phyloP scores from a whole-genome alignment of 2,329 filamentous ascomycete species.

The Stagonosporopsis vannaccii region DNA sequence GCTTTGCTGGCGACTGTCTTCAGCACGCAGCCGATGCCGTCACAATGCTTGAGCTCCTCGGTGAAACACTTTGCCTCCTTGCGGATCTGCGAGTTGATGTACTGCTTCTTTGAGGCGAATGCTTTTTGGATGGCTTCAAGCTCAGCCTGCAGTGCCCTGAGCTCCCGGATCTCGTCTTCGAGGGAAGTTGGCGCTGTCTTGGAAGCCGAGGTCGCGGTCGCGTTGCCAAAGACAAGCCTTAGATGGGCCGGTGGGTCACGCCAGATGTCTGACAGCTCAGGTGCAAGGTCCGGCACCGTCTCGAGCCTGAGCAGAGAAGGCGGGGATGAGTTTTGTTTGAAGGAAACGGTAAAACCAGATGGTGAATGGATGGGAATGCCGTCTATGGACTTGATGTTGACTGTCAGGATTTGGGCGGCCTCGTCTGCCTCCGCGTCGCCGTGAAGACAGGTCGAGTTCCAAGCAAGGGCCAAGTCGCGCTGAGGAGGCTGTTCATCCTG shows the following conservation, averaged over 20 bases:
- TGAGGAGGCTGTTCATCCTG: slow-evolving; percentile 45
- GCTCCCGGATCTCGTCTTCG: slow-evolving; percentile 52
- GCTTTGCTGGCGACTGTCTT: slow-evolving; percentile 49
- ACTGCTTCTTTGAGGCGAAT: slow-evolving; percentile 46
- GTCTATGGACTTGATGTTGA: slow-evolving; percentile 51
- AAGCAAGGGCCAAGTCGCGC: slow-evolving; percentile 49
- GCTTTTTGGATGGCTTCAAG: slow-evolving; percentile 48
- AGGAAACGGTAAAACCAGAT: slow-evolving; percentile 51
- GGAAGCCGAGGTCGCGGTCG: slow-evolving; percentile 15
- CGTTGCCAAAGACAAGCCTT: slow-evolving; percentile 34
- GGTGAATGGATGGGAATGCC: slow-evolving; percentile 39
- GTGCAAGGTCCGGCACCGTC: slow-evolving; percentile 39
- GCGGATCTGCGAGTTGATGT: slow-evolving; percentile 42
- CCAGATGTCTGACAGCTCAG: slow-evolving; percentile 45
- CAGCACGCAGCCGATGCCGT: slow-evolving; percentile 53
- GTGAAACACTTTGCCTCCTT: slow-evolving; percentile 44
- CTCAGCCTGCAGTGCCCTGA: slow-evolving; percentile 50
- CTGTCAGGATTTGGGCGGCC: slow-evolving; percentile 49
- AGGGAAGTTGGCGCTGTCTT: slow-evolving; percentile 24
- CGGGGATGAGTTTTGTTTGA: slow-evolving; percentile 48
- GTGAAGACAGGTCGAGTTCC: slow-evolving; percentile 50
- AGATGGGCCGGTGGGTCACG: slow-evolving; percentile 46
- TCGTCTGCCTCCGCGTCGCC: slow-evolving; percentile 35
- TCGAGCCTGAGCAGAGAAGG: slow-evolving; percentile 48
- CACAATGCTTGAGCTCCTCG: slow-evolving; percentile 53